A percentile compares a stretch with the other conserved stretches of the same genome.
Evolutionary conservation across 306 rosid genomes (phyloP).

Genomic region (Mucuna pruriens): DNA sequence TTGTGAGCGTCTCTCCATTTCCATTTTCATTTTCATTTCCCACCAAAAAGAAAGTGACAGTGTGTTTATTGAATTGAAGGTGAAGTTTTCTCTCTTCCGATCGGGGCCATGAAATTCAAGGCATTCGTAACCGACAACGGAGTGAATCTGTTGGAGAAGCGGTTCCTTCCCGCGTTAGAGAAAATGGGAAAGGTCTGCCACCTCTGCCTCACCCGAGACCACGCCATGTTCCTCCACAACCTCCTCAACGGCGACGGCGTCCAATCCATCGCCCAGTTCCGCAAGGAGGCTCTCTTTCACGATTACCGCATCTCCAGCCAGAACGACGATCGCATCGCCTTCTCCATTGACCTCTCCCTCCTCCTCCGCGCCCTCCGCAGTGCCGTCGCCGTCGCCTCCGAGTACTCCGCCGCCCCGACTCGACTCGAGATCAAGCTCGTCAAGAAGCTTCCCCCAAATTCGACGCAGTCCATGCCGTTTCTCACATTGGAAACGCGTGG

Average conservation of each 20-base stretch:
- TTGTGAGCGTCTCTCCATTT: too few species aligned
- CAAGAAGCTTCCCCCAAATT: conserved; percentile 73
- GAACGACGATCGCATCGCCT: conserved; percentile 87
- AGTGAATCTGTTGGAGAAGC: conserved; percentile 69
- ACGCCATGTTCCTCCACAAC: conserved; percentile 85
- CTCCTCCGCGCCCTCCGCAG: conserved; percentile 92
- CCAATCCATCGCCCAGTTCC: conserved; percentile 86
- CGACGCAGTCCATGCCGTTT: conserved; percentile 73
- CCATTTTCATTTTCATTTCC: too few species aligned
- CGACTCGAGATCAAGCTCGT: conserved; percentile 87
- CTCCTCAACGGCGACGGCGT: conserved; percentile 87
- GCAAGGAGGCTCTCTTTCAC: conserved; percentile 73
- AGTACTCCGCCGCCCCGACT: conserved; percentile 47
- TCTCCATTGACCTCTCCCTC: conserved; percentile 78
- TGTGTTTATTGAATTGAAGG: too few species aligned
- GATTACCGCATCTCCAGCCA: conserved; percentile 88
- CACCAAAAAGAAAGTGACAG: too few species aligned
- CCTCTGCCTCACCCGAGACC: conserved; percentile 74
- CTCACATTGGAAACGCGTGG: conserved; percentile 86
- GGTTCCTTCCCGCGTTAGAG: conserved; percentile 86
- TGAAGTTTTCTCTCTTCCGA: too few species aligned
- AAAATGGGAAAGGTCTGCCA: conserved; percentile 79
- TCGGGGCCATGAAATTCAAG: conserved; percentile 93
- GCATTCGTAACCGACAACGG: conserved; percentile 82
- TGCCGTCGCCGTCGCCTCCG: conserved; percentile 74